Percentiles rank a stretch among this genome's conserved stretches.
phyloP scores from a whole-genome alignment of 306 rosid genomes.

The Delonix regia region DNA sequence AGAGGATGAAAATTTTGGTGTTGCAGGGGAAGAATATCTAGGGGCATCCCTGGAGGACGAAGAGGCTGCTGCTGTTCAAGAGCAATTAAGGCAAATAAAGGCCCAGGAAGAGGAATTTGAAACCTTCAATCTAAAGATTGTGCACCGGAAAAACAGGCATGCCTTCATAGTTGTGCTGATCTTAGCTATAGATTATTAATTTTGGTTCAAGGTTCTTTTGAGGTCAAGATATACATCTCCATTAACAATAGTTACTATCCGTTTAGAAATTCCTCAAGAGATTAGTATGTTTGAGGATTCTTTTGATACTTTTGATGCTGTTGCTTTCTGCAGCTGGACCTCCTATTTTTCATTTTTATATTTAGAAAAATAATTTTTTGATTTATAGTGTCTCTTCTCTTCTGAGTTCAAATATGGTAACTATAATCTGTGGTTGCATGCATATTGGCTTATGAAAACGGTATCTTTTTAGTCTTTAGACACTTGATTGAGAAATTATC shows the following conservation, averaged over 20 bases:
- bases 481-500: background rate
- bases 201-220: background rate
- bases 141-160: conserved; percentile 98
- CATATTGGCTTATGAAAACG: background rate
- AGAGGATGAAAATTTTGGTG: conserved; percentile 64
- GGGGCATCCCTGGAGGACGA: conserved; percentile 87
- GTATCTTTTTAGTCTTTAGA: background rate
- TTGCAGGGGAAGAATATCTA: conserved; percentile 77
- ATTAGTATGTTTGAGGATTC: conserved; percentile 9
- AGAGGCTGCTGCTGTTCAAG: conserved; percentile 98
- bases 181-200: conserved; percentile 21
- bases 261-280: conserved; percentile 16
- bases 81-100: conserved; percentile 96
- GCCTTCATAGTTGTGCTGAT: conserved; percentile 32
- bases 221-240: background rate
- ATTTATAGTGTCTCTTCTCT: conserved; percentile 26
- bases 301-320: background rate
- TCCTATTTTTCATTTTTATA: background rate
- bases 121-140: conserved; percentile 94
- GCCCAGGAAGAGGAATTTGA: conserved; percentile 98
- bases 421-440: background rate
- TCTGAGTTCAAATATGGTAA: conserved; percentile 1
- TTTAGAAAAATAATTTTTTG: background rate
- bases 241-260: conserved; percentile 1
- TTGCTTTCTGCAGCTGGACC: conserved; percentile 9